phyloP scores from a whole-genome alignment of 148 eudicot genomes.

The Vaccinium corymbosum region DNA sequence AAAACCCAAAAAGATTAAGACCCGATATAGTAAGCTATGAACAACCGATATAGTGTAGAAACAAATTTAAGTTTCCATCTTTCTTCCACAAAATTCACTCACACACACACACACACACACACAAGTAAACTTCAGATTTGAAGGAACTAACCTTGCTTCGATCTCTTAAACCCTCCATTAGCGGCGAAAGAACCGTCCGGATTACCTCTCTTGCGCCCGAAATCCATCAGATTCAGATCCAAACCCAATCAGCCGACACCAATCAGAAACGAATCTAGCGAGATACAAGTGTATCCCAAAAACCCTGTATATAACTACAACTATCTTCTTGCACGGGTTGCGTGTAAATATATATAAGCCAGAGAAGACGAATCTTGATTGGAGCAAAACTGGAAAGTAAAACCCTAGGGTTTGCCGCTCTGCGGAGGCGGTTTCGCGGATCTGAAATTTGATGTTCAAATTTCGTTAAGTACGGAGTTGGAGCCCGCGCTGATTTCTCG shows the following conservation, averaged over 20 bases:
- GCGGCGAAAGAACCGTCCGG: constrained; percentile 4
- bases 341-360: background rate
- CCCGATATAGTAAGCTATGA: background rate
- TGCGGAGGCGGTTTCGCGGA: constrained; percentile 14
- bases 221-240: constrained; percentile 12
- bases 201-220: constrained; percentile 16
- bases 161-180: constrained; percentile 19
- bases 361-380: background rate
- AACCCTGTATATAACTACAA: background rate
- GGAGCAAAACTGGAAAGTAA: constrained; percentile 1
- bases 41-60: background rate
- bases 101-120: background rate
- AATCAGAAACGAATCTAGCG: background rate
- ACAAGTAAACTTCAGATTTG: background rate
- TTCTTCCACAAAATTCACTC: background rate
- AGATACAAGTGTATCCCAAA: background rate
- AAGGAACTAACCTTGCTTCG: constrained; percentile 15
- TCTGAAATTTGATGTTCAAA: background rate
- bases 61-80: background rate
- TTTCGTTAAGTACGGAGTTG: background rate
- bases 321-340: background rate
- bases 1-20: background rate
- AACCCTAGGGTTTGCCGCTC: constrained; percentile 13
- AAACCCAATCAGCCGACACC: background rate
- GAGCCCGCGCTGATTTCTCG: constrained; percentile 14